phyloP scores from a whole-genome alignment of 2,329 filamentous ascomycete genomes.

The Penicillium aurantiogriseum region DNA sequence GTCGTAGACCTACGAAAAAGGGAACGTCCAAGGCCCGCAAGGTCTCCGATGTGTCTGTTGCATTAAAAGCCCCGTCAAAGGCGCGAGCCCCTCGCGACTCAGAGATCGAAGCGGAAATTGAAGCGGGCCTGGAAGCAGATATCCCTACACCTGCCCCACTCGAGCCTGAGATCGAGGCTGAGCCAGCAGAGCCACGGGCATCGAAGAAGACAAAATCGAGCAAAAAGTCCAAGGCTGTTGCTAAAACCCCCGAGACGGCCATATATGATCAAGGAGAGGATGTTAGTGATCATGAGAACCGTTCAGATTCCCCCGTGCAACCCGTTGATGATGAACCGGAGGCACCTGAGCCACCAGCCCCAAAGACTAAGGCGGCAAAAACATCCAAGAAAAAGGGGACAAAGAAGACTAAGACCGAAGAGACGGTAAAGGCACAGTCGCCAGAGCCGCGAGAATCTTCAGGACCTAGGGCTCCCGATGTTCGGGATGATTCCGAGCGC shows the following conservation, averaged over 20 bases:
- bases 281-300: conserved; percentile 10
- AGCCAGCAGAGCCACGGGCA: conserved; percentile 29
- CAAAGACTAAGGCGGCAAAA: conserved; percentile 23
- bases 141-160: conserved; percentile 54
- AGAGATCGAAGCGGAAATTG: conserved; percentile 64
- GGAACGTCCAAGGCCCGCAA: conserved; percentile 49
- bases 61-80: conserved; percentile 50
- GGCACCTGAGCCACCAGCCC: conserved; percentile 16
- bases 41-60: conserved; percentile 47
- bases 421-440: conserved; percentile 11
- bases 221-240: conserved; percentile 29
- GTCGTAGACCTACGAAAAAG: conserved; percentile 42
- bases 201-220: conserved; percentile 31
- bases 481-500: conserved; percentile 13
- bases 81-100: conserved; percentile 57
- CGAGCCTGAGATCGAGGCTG: conserved; percentile 8
- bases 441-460: conserved; percentile 5
- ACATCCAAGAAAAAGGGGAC: conserved; percentile 21
- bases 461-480: neutral
- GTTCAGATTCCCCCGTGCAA: conserved; percentile 5
- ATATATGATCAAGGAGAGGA: conserved; percentile 10
- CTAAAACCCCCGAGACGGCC: conserved; percentile 10
- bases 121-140: conserved; percentile 62
- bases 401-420: conserved; percentile 25
- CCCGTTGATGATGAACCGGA: conserved; percentile 7